Percentiles rank a stretch among this genome's conserved stretches.
phyloP scores from a whole-genome alignment of 345 rosid species.

The Mallotus nudiflorus region DNA sequence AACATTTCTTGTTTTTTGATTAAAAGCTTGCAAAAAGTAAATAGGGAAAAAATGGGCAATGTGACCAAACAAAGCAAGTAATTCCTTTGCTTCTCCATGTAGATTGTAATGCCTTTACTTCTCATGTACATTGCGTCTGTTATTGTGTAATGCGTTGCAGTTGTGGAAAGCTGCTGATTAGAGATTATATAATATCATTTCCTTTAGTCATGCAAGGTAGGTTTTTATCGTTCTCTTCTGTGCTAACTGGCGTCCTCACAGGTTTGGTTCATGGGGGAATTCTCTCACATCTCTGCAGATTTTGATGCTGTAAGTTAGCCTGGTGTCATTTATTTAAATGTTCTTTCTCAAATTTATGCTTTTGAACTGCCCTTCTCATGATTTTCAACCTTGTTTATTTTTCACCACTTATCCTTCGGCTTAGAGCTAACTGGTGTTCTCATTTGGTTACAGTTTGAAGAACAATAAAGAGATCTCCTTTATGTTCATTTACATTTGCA shows the following conservation, averaged over 20 bases:
- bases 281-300: conserved; percentile 64
- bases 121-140: neutral
- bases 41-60: no score
- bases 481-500: no score
- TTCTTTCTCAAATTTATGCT: conserved; percentile 5
- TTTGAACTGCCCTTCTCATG: neutral
- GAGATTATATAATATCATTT: neutral
- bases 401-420: neutral
- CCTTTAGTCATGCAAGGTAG: neutral
- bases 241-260: conserved; percentile 16
- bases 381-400: neutral
- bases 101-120: no score
- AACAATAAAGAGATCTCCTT: neutral
- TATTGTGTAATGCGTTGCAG: neutral
- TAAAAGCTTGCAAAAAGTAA: no score
- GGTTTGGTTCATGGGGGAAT: conserved; percentile 86
- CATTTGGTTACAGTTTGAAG: neutral
- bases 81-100: no score
- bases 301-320: conserved; percentile 61
- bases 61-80: no score
- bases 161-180: neutral
- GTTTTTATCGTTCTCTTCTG: neutral
- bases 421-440: neutral
- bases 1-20: no score
- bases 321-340: neutral